Base-by-base conservation (phyloP, 202 grass and related monocot genomes). In the Alloteropsis angusta region DNA sequence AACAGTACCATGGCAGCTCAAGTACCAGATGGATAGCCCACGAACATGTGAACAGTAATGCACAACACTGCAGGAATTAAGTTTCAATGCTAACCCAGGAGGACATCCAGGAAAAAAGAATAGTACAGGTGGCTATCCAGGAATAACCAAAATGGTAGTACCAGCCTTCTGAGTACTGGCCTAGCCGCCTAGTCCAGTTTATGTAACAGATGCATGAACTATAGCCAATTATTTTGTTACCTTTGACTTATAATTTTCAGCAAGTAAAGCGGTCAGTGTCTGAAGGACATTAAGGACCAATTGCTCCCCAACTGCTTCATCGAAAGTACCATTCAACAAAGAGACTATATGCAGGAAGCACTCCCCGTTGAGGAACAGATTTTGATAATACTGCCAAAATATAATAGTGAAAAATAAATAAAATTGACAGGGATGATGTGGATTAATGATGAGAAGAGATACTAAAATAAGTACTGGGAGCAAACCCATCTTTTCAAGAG, bases 271-370 rank as follows among this genome's bases (percentile, higher is more conserved):
- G 16, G 92, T 93, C 77, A 98, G 58, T 13, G 95, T 98, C 74
- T 93, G 83, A 76, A 98, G 92, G 68, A 92, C 85, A 87, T 98
- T 98, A 83, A 92, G 89, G 65, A 98, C 87, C 63, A 98, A 86
- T 48, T 89, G 85, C 83, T 98, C 89, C 34, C 87, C 95, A 76
- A 81, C 83, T 66, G 64, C 58, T 84, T 90, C 95, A 90, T 92
- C 85, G 65, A 98, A 88, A 19, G 81, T 88, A 67, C 92, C 92
- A 87, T 93, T 94, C 81, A 98, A 85, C 72, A 98, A 80, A 83
- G 95, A 98, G 67, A 98, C 87, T 64, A 98, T 86, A 80, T 98
- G 95, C 60, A 98, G 84, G 87, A 98, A 98, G 75, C 95, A 98
- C 79, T 94, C 95, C 39, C 92, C 95, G 16, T 86, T 76, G 80